Percentiles rank a stretch among this genome's conserved stretches.
Conservation (phyloP, 2,329 filamentous ascomycete species). For the Fusarium praegraminearum region DNA sequence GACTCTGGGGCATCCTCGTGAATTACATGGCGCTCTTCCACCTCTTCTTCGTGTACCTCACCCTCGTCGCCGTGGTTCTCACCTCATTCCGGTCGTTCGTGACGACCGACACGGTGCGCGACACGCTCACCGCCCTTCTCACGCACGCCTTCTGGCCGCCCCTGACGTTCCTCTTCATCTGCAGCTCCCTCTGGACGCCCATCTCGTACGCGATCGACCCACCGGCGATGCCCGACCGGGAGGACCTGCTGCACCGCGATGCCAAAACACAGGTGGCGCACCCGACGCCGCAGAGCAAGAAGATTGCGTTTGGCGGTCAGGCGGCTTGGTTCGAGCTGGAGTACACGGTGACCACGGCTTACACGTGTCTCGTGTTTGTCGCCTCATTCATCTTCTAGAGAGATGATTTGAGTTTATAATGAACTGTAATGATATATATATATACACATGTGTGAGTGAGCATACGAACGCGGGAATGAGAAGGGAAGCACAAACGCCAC, state of each 20-base stretch:
- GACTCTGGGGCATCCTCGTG: slow-evolving; percentile 66
- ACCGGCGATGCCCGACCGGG: slow-evolving; percentile 67
- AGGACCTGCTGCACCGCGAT: slow-evolving; percentile 68
- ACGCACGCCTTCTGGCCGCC: slow-evolving; percentile 74
- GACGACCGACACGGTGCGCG: slow-evolving; percentile 52
- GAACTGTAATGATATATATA: slow-evolving; percentile 44
- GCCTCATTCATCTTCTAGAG: slow-evolving; percentile 51
- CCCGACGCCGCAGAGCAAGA: slow-evolving; percentile 64
- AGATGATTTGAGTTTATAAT: slow-evolving; percentile 13
- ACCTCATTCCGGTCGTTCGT: slow-evolving; percentile 65
- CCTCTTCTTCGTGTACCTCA: slow-evolving; percentile 65
- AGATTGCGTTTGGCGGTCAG: slow-evolving; percentile 65
- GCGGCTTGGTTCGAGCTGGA: slow-evolving; percentile 69
- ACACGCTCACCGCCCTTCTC: slow-evolving; percentile 64
- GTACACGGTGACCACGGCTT: slow-evolving; percentile 63
- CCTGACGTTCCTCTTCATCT: slow-evolving; percentile 67
- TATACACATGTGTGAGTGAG: slow-evolving; percentile 14
- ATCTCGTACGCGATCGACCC: slow-evolving; percentile 72
- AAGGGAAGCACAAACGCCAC: background rate
- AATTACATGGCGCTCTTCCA: slow-evolving; percentile 69
- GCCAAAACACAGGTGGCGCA: slow-evolving; percentile 66
- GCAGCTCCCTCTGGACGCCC: slow-evolving; percentile 68
- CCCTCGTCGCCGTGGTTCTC: slow-evolving; percentile 62
- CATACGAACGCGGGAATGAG: background rate
- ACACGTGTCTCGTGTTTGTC: slow-evolving; percentile 63